Evolutionary conservation across 164 flowering plant genomes (phyloP), one percentile per base, ranked within the genome.

Genomic region (Hamamelis virginiana): DNA sequence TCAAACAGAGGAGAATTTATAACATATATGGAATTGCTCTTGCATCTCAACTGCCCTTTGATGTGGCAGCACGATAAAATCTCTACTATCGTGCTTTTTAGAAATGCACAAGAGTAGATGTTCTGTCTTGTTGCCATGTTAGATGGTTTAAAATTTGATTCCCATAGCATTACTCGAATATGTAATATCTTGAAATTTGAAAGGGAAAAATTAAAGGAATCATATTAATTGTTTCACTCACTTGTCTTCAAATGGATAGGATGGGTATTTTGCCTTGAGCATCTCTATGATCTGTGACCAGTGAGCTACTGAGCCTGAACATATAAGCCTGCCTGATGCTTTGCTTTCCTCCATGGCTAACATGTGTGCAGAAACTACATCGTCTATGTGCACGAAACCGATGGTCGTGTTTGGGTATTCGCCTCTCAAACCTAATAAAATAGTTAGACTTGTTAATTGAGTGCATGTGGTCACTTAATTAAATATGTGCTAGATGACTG

Each of bases 341-440:
- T 72, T 79, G 18, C 68, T 74, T 48, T 92, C 85, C 78, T 89
- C 93, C 99, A 95, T 95, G 12, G 93, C 99, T 15, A 91, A 58
- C 14, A 87, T 75, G 76, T 95, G 97, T 14, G 89, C 89, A 21
- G 82, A 81, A 14, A 90, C 82, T 27, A 87, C 97, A 66, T 93
- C 98, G 9, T 96, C 89, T 61, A 91, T 89, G 85, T 93, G 98
- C 63, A 92, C 94, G 59, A 95, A 93, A 43, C 98, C 99, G 11
- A 91, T 59, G 1, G 76, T 85, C 9, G 67, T 78, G 76, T 95
- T 90, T 59, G 95, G 95, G 51, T 86, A 89, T 50, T 80, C 89
- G 9, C 83, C 87, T 44, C 45, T 33, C 52, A 67, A 10, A 69
- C 97, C 98, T 89, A 62, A 62, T 47, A 56, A 62, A 45, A 59